These are phyloP conservation scores for Leccinum subtestaceum DNA, from an alignment of 768 basidiomycete species.

Conservation along the genomic window DNA sequence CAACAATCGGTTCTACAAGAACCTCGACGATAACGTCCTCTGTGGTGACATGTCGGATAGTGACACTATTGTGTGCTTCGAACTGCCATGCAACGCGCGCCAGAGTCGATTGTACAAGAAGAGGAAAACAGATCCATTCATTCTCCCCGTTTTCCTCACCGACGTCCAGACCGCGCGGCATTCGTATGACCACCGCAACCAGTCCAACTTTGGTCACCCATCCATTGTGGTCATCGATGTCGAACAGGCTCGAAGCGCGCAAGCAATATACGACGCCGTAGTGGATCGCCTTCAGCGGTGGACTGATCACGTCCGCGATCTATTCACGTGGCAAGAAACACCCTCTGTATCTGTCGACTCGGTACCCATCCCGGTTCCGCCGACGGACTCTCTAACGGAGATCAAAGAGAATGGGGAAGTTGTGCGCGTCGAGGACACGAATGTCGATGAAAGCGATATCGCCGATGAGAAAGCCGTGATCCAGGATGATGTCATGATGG, in stretches of 20 bases:
- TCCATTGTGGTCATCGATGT: slow-evolving; percentile 59
- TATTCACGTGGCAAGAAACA: slow-evolving; percentile 64
- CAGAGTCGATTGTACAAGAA: slow-evolving; percentile 59
- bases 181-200: slow-evolving; percentile 27
- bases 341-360: slow-evolving; percentile 25
- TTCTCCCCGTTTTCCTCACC: slow-evolving; percentile 75
- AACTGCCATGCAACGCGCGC: slow-evolving; percentile 73
- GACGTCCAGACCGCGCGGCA: slow-evolving; percentile 40
- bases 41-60: slow-evolving; percentile 71
- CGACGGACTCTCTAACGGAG: slow-evolving; percentile 58
- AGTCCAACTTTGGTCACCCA: slow-evolving; percentile 64
- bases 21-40: slow-evolving; percentile 67
- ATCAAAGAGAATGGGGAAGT: slow-evolving; percentile 72
- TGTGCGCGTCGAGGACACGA: slow-evolving; percentile 48
- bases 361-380: slow-evolving; percentile 47
- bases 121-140: slow-evolving; percentile 63
- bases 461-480: slow-evolving; percentile 55
- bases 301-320: slow-evolving; percentile 58
- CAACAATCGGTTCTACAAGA: slow-evolving; percentile 78
- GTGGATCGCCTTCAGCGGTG: slow-evolving; percentile 69
- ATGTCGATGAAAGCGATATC: slow-evolving; percentile 62
- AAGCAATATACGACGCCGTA: slow-evolving; percentile 67
- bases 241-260: slow-evolving; percentile 52
- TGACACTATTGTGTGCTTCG: slow-evolving; percentile 76
- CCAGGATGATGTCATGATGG: slow-evolving; percentile 41